Percentiles rank a stretch among this genome's conserved stretches.
phyloP scores from a whole-genome alignment of 2,329 filamentous ascomycete genomes.

The Endothia cerciana region DNA sequence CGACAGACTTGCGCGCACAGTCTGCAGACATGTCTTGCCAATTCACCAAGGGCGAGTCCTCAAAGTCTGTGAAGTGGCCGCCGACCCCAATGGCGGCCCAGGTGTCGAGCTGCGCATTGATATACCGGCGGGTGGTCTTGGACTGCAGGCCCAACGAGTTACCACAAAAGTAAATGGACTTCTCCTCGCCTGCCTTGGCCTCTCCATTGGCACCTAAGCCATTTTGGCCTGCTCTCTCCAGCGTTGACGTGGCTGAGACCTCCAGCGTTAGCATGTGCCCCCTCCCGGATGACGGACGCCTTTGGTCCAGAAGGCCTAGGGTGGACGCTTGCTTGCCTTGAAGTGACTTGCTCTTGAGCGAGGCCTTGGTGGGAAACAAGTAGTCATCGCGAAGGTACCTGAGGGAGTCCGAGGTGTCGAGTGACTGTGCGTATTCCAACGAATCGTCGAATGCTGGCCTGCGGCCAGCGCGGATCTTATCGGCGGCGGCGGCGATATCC shows the following conservation, averaged over 20 bases:
- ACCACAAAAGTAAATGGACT: conserved; percentile 80
- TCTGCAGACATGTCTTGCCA: conserved; percentile 83
- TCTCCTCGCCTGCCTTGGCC: background rate
- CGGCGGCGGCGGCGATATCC: conserved; percentile 45
- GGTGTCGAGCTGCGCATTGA: conserved; percentile 75
- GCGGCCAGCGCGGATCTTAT: conserved; percentile 46
- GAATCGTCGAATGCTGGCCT: conserved; percentile 52
- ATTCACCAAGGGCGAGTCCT: conserved; percentile 67
- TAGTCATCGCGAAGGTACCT: conserved; percentile 70
- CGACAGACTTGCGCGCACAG: conserved; percentile 70
- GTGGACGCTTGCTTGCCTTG: conserved; percentile 30
- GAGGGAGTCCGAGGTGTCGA: conserved; percentile 67
- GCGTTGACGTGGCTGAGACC: background rate
- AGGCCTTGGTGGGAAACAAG: conserved; percentile 73
- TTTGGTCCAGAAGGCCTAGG: too few species aligned
- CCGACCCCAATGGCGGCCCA: conserved; percentile 86
- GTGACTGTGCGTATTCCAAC: conserved; percentile 51
- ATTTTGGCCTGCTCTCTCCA: background rate
- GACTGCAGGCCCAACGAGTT: conserved; percentile 90
- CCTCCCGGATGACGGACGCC: too few species aligned
- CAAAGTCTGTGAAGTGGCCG: conserved; percentile 76
- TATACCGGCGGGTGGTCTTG: conserved; percentile 63
- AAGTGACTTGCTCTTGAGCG: conserved; percentile 68
- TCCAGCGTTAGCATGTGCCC: background rate
- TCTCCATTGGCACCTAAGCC: too few species aligned